These are phyloP conservation scores for Coprinopsis sp. DNA, from an alignment of 768 basidiomycete genomes.

Conservation along the genomic window DNA sequence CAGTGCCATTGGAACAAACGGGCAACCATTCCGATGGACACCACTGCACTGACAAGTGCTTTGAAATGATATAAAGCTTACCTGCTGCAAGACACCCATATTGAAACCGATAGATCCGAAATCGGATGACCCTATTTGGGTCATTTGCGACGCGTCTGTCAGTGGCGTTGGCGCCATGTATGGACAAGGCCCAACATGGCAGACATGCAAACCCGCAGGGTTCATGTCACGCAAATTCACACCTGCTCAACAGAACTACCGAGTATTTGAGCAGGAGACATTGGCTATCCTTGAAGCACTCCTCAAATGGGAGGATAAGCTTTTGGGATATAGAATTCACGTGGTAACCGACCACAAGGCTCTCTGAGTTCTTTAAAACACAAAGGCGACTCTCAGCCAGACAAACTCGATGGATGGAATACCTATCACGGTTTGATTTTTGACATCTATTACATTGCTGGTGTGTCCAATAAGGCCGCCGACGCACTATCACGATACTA, in stretches of 20 bases:
- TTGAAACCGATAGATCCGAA: constrained; percentile 15
- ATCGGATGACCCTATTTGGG: constrained; percentile 21
- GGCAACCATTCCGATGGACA: constrained; percentile 21
- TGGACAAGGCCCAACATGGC: constrained; percentile 24
- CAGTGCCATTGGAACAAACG: constrained; percentile 22
- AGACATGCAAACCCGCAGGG: constrained; percentile 19
- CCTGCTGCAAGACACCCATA: constrained; percentile 19
- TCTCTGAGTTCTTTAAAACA: constrained; percentile 24
- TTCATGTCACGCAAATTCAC: constrained; percentile 27
- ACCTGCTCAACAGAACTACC: constrained; percentile 23
- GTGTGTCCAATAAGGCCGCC: background rate
- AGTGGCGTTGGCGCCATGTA: constrained; percentile 25
- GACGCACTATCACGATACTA: background rate
- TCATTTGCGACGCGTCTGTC: constrained; percentile 24
- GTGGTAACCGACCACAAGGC: constrained; percentile 19
- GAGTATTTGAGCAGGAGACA: constrained; percentile 20
- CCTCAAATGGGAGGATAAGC: constrained; percentile 28
- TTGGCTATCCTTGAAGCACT: constrained; percentile 22
- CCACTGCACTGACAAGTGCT: no score
- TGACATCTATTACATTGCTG: background rate
- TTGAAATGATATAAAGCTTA: constrained; percentile 14
- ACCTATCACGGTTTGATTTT: background rate
- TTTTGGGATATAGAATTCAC: constrained; percentile 21
- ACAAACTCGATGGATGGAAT: constrained; percentile 28
- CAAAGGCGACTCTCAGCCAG: constrained; percentile 14